Evolutionary conservation across 345 rosid species (phyloP), one percentile per base, ranked within the genome.

Genomic region (Syzygium aqueum): DNA sequence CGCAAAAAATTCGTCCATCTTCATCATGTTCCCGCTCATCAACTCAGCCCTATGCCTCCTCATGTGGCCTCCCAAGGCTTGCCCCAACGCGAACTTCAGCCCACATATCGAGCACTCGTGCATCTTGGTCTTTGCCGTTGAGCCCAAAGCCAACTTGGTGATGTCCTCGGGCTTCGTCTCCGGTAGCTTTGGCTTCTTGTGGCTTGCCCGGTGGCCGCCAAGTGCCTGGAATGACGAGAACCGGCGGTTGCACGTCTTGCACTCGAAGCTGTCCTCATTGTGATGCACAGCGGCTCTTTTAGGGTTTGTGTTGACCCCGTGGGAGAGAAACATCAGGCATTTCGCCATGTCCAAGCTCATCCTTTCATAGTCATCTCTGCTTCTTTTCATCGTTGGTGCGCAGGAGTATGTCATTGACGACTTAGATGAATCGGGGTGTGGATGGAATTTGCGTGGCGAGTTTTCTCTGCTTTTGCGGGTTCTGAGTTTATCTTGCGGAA

Each of bases 171-270:
- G 56, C 51, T 85, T 85, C 5, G 17, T 86, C 49, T 25, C n/a
- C 11, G 10, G 11, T 14, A 86, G 87, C 77, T 87, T 86, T 0
- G 86, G 88, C 85, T 86, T 91, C 88, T 88, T 92, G 88, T 92
- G 94, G 86, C 94, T 92, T 3, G 93, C 93, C 12, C 94, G 89
- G 88, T 91, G 94, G 65, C 94, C 94, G 23, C 94, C 94, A 11
- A 92, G 53, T 1, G 92, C 93, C 84, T 92, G 94, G 57, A 92
- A 92, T 43, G 94, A 91, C 2, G 89, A 25, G 86, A 92, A 92
- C 82, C 78, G 82, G 85, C 65, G 87, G 53, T 88, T 53, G 83
- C 93, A 92, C 3, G 91, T 91, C 87, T 92, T 92, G 91, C 94
- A 92, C n/a, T 54, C 65, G n/a, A 91, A 92, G 7, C 33, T 16